phyloP scores from a whole-genome alignment of 768 basidiomycete genomes.

The Rhizopogon sp. region DNA sequence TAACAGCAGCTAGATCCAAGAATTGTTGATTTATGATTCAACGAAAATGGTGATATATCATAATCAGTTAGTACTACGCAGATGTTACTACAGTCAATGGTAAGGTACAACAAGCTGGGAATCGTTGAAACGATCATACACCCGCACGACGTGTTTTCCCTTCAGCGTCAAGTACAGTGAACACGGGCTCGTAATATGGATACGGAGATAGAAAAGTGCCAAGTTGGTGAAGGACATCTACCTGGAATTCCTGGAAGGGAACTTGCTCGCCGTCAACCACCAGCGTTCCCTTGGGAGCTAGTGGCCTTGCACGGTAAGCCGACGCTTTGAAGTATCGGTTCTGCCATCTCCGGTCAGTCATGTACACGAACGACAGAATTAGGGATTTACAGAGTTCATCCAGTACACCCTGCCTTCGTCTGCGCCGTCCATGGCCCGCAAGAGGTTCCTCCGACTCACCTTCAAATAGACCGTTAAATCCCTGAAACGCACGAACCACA shows the following conservation, averaged over 20 bases:
- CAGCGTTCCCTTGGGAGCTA: constrained; percentile 46
- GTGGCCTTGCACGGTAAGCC: constrained; percentile 68
- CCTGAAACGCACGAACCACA: neutral
- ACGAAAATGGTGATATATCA: neutral
- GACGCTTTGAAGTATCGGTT: constrained; percentile 68
- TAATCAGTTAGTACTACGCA: neutral
- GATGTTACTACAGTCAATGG: neutral
- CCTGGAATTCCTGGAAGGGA: constrained; percentile 70
- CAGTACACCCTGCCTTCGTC: constrained; percentile 59
- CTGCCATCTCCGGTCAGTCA: constrained; percentile 30
- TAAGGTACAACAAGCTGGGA: neutral
- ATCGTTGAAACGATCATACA: neutral
- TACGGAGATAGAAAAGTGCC: constrained; percentile 62
- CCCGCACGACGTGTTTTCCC: constrained; percentile 15
- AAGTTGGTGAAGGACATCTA: constrained; percentile 68
- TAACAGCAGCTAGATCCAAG: neutral
- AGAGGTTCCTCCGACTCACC: constrained; percentile 39
- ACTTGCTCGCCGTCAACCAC: constrained; percentile 77
- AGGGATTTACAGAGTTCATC: constrained; percentile 46
- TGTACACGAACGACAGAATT: neutral
- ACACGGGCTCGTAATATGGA: constrained; percentile 49
- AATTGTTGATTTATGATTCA: neutral
- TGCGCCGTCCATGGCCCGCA: constrained; percentile 55
- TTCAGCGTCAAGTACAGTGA: constrained; percentile 26
- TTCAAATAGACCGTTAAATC: constrained; percentile 10